Evolutionary conservation across 192 early-diverging fungal genomes (phyloP), one percentile per base, ranked within the genome.

Genomic region (Coemansia sp.): DNA sequence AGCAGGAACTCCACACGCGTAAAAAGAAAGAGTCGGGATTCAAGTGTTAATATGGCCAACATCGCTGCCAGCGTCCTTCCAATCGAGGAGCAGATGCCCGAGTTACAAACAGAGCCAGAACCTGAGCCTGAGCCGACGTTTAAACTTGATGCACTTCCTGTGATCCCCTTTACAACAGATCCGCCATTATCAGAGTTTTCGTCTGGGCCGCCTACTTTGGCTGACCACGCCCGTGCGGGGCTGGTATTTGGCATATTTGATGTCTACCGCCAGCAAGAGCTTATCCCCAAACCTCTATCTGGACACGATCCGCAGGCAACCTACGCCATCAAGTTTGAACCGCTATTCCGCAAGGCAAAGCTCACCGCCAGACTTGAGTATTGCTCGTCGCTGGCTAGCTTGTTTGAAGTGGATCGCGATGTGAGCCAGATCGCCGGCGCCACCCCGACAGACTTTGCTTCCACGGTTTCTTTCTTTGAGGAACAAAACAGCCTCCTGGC

Each of bases 321-420:
- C 27, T 46, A 68, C 29, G 69, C 61, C 6, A 51, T 40, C 6
- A 73, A 42, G 34, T 64, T 74, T n/a, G 72, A 77, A 66, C 74
- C 79, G 13, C 64, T 82, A 21, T 71, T 57, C 35, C 68, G 66
- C 63, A 77, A 76, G 53, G 74, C 79, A 4, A 66, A 73, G 62
- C 75, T 82, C 21, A 66, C 64, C 1, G 79, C 79, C 4, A 64
- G 79, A 8, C 72, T 77, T 24, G 79, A 82, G 13, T 82, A 82
- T 53, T 82, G 79, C 27, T 62, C 68, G 11, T 66, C 79, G 33
- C 59, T 82, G 13, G 37, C 64, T 19, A 59, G 65, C 21, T 41
- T 82, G 61, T 82, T 82, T 66, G 79, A 82, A 21, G 71, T 68
- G 17, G 79, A 82, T 63, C 67, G 59, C n/a, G 35, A 42, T 14